These are phyloP conservation scores for Hordeum marinum DNA, from an alignment of 176 grass and related monocot species.

Conservation along the genomic window DNA sequence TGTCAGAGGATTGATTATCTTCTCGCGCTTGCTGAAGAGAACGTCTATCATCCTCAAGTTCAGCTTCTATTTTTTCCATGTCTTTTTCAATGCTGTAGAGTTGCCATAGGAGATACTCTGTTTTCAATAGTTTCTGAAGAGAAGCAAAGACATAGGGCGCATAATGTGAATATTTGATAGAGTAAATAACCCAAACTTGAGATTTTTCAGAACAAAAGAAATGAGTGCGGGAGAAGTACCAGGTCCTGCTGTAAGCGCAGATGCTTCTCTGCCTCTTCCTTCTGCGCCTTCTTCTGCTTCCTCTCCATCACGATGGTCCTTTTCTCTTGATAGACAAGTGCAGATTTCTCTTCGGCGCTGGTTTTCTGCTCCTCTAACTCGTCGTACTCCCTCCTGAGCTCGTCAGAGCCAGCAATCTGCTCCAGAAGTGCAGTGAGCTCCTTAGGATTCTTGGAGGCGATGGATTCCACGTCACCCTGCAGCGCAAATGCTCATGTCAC, in stretches of 20 bases:
- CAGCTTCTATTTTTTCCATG: slow-evolving; percentile 58
- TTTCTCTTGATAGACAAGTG: slow-evolving; percentile 96
- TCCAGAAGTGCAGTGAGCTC: slow-evolving; percentile 85
- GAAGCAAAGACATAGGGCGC: not conserved
- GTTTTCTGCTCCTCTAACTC: slow-evolving; percentile 63
- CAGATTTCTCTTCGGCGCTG: slow-evolving; percentile 77
- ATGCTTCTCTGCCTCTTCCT: slow-evolving; percentile 97
- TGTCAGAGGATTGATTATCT: slow-evolving; percentile 55
- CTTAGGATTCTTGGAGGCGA: slow-evolving; percentile 96
- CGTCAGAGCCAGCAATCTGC: slow-evolving; percentile 93
- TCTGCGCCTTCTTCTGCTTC: slow-evolving; percentile 97
- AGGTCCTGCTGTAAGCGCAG: slow-evolving; percentile 70
- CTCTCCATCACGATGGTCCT: slow-evolving; percentile 86
- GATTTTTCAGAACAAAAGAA: not conserved
- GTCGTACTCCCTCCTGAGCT: slow-evolving; percentile 87
- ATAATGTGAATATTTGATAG: not conserved
- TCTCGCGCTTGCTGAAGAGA: slow-evolving; percentile 60
- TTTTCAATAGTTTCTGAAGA: slow-evolving; percentile 78
- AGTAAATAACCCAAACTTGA: not conserved
- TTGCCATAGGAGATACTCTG: slow-evolving; percentile 89
- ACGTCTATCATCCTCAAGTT: slow-evolving; percentile 68
- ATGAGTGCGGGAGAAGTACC: slow-evolving; percentile 23
- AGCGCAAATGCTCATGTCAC: slow-evolving; percentile 16
- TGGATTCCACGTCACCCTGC: slow-evolving; percentile 95
- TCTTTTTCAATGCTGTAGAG: slow-evolving; percentile 82